Conservation (phyloP, 2,329 filamentous ascomycete species). For the Cladobotryum protrusum region DNA sequence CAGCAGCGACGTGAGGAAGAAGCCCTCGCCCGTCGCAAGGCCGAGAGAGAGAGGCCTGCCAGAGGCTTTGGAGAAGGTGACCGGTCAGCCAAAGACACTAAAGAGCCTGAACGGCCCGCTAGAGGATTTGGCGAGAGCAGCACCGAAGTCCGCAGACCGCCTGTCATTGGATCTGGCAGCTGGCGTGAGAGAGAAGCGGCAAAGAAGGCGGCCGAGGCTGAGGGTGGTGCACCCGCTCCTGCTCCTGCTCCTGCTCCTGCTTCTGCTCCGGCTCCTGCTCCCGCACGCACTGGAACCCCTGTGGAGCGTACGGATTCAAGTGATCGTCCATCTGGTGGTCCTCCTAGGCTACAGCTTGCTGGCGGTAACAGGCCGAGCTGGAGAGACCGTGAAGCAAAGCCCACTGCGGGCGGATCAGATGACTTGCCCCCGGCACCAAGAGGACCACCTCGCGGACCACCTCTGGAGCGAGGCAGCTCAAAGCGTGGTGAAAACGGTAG, state of each 20-base stretch:
- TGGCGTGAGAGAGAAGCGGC: conserved; percentile 38
- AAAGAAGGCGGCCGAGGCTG: conserved; percentile 25
- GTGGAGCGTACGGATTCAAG: conserved; percentile 43
- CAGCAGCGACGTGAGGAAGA: conserved; percentile 85
- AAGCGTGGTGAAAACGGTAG: conserved; percentile 36
- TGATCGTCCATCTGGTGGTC: conserved; percentile 40
- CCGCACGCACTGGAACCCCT: conserved; percentile 23
- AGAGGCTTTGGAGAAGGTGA: conserved; percentile 21
- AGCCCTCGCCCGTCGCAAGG: conserved; percentile 68
- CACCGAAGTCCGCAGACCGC: conserved; percentile 24
- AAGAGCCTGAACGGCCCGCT: conserved; percentile 18
- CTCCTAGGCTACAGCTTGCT: conserved; percentile 56
- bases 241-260: background rate
- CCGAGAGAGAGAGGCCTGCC: conserved; percentile 50
- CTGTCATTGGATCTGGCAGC: conserved; percentile 31
- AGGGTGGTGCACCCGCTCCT: conserved; percentile 2
- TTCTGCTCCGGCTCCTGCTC: conserved; percentile 9
- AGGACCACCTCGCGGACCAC: conserved; percentile 28
- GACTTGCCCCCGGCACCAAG: conserved; percentile 8
- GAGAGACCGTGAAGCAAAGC: conserved; percentile 63
- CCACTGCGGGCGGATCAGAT: conserved; percentile 26
- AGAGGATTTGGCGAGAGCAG: background rate
- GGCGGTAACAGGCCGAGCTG: conserved; percentile 59
- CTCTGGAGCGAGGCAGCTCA: conserved; percentile 39
- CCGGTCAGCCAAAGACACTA: conserved; percentile 13